Percentiles rank a stretch among this genome's conserved stretches.
phyloP scores from a whole-genome alignment of 805 yeast species.

The Metschnikowia proteae region DNA sequence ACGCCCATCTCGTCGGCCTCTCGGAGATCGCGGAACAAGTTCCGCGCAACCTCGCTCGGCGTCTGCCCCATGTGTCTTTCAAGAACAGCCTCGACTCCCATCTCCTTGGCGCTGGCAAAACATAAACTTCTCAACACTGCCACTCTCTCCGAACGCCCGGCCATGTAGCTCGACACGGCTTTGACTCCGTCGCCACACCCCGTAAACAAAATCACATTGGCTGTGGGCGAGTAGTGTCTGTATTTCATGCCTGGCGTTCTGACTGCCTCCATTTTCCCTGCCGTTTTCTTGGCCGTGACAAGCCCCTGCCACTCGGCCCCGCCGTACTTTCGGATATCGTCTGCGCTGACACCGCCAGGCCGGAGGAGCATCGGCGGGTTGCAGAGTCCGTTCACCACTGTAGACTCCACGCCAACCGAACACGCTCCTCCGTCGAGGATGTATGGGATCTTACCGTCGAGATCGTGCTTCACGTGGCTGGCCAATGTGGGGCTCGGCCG shows the following conservation, averaged over 20 bases:
- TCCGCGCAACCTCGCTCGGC: constrained; percentile 66
- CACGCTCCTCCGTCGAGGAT: constrained; percentile 91
- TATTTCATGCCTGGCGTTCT: constrained; percentile 98
- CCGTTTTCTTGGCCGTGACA: constrained; percentile 60
- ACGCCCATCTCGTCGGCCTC: constrained; percentile 68
- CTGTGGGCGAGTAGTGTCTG: constrained; percentile 89
- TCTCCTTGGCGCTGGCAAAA: constrained; percentile 26
- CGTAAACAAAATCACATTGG: constrained; percentile 67
- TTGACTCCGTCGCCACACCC: constrained; percentile 44
- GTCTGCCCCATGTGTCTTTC: constrained; percentile 41
- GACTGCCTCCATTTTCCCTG: constrained; percentile 63
- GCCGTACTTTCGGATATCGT: constrained; percentile 62
- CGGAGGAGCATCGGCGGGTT: constrained; percentile 83
- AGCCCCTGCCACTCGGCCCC: constrained; percentile 67
- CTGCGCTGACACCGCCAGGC: constrained; percentile 91
- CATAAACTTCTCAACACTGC: constrained; percentile 50
- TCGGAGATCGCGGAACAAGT: constrained; percentile 68
- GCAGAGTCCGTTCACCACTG: constrained; percentile 87
- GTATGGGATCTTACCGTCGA: constrained; percentile 73
- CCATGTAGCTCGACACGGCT: constrained; percentile 29
- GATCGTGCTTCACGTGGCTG: constrained; percentile 75
- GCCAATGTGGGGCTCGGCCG: constrained; percentile 92
- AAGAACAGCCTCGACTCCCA: constrained; percentile 14
- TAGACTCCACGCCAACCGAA: constrained; percentile 86
- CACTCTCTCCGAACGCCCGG: constrained; percentile 26